Evolutionary conservation across 176 grass and related monocot species (phyloP), one percentile per base, ranked within the genome.

Genomic region (Aegilops speltoides): DNA sequence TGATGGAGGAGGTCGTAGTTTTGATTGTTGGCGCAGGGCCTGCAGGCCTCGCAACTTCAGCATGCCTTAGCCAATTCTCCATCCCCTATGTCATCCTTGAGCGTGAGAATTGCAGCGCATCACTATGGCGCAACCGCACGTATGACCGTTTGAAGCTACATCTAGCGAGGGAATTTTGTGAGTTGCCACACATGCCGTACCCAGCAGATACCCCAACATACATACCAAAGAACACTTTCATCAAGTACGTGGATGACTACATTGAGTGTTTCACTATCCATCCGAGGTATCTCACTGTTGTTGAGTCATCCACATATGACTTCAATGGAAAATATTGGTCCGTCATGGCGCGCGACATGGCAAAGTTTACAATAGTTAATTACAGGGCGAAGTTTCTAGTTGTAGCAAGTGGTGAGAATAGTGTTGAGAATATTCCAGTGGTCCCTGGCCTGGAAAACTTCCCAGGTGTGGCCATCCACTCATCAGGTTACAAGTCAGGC

Each of bases 241-340:
- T 68, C 66, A 68, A 68, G 66, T 68, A 68, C 17, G 4, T 68
- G 31, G 66, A 68, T 68, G 66, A 68, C 31, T 68, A 68, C 31
- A 68, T 68, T 68, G 31, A 68, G 16, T 8, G 31, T 10, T 68
- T 68, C 66, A 36, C 9, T 68, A 68, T 68, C 17, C 66, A 36
- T 7, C 66, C 66, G 8, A 68, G 33, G 8, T 68, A 68, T 68
- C 31, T 68, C 66, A 68, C 66, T 10, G 8, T 34, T 68, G 66
- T 68, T 34, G 66, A 68, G 66, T 68, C 66, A 68, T 36, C 66
- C 31, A 68, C 66, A 34, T 68, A 68, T 68, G 66, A 68, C 66
- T 36, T 34, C 31, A 10, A 36, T 34, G 16, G 7, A 3, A 68
- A 68, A 34, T 68, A 19, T 68, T 68, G 31, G 66, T 36, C 66